phyloP scores from a whole-genome alignment of 2,329 filamentous ascomycete genomes.

The Didymellaceae sp. region DNA sequence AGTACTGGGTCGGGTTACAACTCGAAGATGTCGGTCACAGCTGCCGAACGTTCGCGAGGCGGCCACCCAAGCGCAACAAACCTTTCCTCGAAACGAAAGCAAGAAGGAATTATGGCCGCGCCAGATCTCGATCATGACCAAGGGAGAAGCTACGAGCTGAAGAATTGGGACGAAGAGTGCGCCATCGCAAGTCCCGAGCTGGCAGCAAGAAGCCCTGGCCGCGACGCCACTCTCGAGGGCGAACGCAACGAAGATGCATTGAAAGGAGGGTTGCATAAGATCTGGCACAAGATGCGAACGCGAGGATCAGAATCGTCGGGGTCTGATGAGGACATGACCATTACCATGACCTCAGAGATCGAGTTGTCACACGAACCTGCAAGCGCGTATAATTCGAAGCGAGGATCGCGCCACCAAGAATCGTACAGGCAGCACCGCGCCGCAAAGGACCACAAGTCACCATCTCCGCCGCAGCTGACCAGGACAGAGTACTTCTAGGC shows the following conservation, averaged over 20 bases:
- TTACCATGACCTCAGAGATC: constrained; percentile 28
- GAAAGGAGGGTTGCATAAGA: neutral
- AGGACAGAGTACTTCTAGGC: neutral
- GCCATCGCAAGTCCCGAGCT: constrained; percentile 1
- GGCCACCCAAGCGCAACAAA: constrained; percentile 8
- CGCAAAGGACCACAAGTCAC: constrained; percentile 1
- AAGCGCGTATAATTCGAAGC: constrained; percentile 3
- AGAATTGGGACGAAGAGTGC: constrained; percentile 28
- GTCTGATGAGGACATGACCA: constrained; percentile 25
- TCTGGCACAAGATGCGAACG: constrained; percentile 24
- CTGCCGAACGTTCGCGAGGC: neutral
- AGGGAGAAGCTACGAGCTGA: constrained; percentile 32
- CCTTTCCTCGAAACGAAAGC: constrained; percentile 21
- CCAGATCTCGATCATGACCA: constrained; percentile 23
- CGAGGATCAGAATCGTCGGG: neutral
- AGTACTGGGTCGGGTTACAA: constrained; percentile 4
- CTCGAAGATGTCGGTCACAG: constrained; percentile 6
- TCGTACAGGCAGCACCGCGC: constrained; percentile 1
- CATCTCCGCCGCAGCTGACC: neutral
- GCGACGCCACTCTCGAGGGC: constrained; percentile 17
- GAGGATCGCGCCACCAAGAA: constrained; percentile 2
- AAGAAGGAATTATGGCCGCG: constrained; percentile 17
- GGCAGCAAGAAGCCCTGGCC: constrained; percentile 9
- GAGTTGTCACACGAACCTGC: constrained; percentile 23
- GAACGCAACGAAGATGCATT: neutral